Conservation (phyloP, 306 rosid species). For the Rubus parviflorus region DNA sequence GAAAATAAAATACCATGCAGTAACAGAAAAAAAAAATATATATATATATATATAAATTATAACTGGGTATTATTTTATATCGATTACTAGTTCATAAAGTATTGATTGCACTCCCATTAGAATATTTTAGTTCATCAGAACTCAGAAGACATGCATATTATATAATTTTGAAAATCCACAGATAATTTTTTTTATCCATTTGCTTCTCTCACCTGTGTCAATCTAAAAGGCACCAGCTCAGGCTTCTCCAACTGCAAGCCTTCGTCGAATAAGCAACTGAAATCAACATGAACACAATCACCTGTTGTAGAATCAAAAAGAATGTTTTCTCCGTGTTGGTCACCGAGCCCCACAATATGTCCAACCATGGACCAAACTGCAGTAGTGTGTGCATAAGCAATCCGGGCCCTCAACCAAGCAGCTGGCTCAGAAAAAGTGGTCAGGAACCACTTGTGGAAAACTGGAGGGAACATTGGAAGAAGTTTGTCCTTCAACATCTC, state of each 20-base stretch:
- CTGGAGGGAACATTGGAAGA: conserved; percentile 97
- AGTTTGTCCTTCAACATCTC: conserved; percentile 76
- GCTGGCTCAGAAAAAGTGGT: conserved; percentile 96
- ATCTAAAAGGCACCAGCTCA: conserved; percentile 93
- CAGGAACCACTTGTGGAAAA: conserved; percentile 93
- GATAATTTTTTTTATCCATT: background rate
- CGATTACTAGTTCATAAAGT: too few species aligned
- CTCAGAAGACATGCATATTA: background rate
- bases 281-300: conserved; percentile 97
- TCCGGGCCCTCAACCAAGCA: conserved; percentile 96
- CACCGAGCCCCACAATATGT: conserved; percentile 96
- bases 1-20: too few species aligned
- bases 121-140: background rate
- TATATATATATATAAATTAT: too few species aligned
- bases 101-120: background rate
- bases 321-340: conserved; percentile 94
- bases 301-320: conserved; percentile 95
- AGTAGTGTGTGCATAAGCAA: conserved; percentile 95
- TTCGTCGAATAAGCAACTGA: conserved; percentile 96
- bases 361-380: conserved; percentile 99
- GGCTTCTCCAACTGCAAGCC: conserved; percentile 98
- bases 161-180: conserved; percentile 1
- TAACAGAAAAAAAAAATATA: too few species aligned
- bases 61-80: too few species aligned
- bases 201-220: conserved; percentile 75